Conservation (phyloP, 208 protist genomes). For the Acanthamoeba sp. region DNA sequence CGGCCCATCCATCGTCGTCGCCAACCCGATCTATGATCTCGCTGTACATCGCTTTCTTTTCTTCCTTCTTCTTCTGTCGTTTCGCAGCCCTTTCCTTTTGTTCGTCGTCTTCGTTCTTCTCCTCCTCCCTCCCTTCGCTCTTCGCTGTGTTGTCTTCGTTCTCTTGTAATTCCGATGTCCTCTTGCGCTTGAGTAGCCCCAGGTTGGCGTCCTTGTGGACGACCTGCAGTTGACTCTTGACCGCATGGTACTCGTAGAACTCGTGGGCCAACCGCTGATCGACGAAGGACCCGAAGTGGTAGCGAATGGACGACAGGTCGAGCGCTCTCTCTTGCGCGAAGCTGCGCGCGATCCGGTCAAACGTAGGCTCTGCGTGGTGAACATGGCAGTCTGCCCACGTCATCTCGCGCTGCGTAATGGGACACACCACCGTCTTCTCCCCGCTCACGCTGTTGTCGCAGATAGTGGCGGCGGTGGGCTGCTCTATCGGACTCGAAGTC, state of each 20-base stretch:
- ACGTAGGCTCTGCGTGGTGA: slow-evolving; percentile 13
- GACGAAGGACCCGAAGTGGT: slow-evolving; percentile 10
- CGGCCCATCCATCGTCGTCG: not conserved
- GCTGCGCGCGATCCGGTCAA: slow-evolving; percentile 6
- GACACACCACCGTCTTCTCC: not conserved
- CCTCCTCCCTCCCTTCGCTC: not conserved
- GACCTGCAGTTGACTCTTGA: not conserved
- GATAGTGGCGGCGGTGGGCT: too few relatives aligned
- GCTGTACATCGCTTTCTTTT: not conserved
- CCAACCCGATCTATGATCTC: not conserved
- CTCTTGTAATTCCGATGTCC: not conserved
- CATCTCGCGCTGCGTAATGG: not conserved
- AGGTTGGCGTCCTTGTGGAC: slow-evolving; percentile 55
- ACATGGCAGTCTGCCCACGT: slow-evolving; percentile 46
- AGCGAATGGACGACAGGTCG: not conserved
- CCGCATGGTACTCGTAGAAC: slow-evolving; percentile 32
- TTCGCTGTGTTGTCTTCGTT: not conserved
- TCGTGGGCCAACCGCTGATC: slow-evolving; percentile 45
- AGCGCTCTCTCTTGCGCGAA: not conserved
- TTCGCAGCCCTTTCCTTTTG: not conserved
- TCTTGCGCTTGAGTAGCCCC: slow-evolving; percentile 15
- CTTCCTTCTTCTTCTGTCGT: not conserved
- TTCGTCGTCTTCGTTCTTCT: not conserved
- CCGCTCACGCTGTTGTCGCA: too few relatives aligned
- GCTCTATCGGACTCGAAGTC: too few relatives aligned